Conservation (phyloP, 495 filamentous ascomycete genomes). For the Cercophora sp. region DNA sequence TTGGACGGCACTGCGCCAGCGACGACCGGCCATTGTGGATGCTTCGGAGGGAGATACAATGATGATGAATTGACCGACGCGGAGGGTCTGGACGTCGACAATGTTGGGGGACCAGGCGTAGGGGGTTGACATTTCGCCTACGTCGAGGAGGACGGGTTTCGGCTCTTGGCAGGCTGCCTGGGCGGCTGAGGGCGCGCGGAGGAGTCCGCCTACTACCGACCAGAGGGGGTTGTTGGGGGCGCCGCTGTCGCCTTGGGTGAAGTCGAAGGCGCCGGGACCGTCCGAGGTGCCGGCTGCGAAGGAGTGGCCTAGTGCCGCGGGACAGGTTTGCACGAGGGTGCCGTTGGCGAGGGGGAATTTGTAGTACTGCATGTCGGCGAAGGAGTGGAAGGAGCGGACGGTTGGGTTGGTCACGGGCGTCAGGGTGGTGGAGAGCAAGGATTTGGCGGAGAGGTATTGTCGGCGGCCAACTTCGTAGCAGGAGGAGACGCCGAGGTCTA, state of each 20-base stretch:
- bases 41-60: slow-evolving; percentile 84
- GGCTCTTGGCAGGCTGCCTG: slow-evolving; percentile 76
- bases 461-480: slow-evolving; percentile 70
- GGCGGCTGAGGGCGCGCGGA: slow-evolving; percentile 64
- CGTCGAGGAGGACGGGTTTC: slow-evolving; percentile 86
- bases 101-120: slow-evolving; percentile 93
- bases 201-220: slow-evolving; percentile 66
- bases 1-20: slow-evolving; percentile 77
- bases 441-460: slow-evolving; percentile 61
- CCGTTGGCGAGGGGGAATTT: slow-evolving; percentile 72
- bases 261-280: slow-evolving; percentile 88
- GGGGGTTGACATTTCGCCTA: slow-evolving; percentile 70
- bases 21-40: slow-evolving; percentile 88
- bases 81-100: slow-evolving; percentile 84
- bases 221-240: slow-evolving; percentile 74
- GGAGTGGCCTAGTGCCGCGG: slow-evolving; percentile 85
- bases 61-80: slow-evolving; percentile 85
- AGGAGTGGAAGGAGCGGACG: slow-evolving; percentile 64
- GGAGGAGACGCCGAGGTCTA: slow-evolving; percentile 67
- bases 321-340: slow-evolving; percentile 70
- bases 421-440: slow-evolving; percentile 44
- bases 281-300: slow-evolving; percentile 95
- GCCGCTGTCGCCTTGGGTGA: slow-evolving; percentile 77
- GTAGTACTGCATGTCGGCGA: slow-evolving; percentile 57
- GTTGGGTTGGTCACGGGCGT: slow-evolving; percentile 44